phyloP scores from a whole-genome alignment of 768 basidiomycete genomes.

The Gloeopeniophorella convolvens region DNA sequence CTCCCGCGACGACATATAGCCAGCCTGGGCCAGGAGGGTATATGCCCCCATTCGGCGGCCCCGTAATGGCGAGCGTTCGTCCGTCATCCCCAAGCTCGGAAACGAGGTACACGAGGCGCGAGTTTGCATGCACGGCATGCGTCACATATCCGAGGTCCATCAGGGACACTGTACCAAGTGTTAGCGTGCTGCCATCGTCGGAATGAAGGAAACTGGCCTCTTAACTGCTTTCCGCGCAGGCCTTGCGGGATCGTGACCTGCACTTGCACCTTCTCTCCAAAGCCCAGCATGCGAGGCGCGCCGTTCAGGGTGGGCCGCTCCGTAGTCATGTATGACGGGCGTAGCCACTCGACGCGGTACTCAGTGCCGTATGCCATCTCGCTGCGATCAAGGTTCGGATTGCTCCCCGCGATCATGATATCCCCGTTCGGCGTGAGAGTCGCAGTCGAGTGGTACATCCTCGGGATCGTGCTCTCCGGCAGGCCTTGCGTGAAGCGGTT shows the following conservation, averaged over 20 bases:
- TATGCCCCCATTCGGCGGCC: slow-evolving; percentile 55
- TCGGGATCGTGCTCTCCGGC: slow-evolving; percentile 58
- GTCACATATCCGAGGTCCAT: slow-evolving; percentile 85
- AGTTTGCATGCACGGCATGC: slow-evolving; percentile 69
- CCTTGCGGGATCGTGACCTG: slow-evolving; percentile 36
- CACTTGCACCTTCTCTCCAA: slow-evolving; percentile 42
- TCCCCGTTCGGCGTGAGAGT: slow-evolving; percentile 66
- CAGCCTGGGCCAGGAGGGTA: slow-evolving; percentile 83
- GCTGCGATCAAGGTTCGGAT: slow-evolving; percentile 76
- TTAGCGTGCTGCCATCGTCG: background rate
- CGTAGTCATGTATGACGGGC: slow-evolving; percentile 70
- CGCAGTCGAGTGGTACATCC: slow-evolving; percentile 81
- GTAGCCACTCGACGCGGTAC: slow-evolving; percentile 82
- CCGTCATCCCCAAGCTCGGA: slow-evolving; percentile 38
- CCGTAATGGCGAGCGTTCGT: slow-evolving; percentile 47
- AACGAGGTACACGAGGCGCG: slow-evolving; percentile 64
- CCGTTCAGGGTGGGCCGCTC: slow-evolving; percentile 43
- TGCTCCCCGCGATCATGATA: slow-evolving; percentile 77
- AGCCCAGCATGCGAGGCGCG: slow-evolving; percentile 34
- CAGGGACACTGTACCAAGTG: slow-evolving; percentile 44
- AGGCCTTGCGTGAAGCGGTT: slow-evolving; percentile 55
- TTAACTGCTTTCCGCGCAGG: slow-evolving; percentile 36
- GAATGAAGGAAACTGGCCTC: slow-evolving; percentile 34
- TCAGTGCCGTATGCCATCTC: slow-evolving; percentile 73
- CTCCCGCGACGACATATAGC: slow-evolving; percentile 60